Evolutionary conservation across 371 early-diverging fungal species (phyloP).

Genomic region (Mucor saturninus): DNA sequence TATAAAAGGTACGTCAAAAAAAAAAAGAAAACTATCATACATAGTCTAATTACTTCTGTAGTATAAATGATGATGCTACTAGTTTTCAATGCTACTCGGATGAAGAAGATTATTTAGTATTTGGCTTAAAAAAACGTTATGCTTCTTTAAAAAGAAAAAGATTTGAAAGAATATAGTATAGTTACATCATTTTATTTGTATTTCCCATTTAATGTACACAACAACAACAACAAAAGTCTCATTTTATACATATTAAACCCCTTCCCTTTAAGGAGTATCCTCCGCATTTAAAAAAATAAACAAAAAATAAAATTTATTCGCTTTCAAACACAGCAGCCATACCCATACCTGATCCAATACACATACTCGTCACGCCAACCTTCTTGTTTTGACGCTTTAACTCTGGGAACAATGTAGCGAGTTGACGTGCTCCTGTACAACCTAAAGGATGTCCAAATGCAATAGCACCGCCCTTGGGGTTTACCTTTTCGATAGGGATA

Average conservation of each 20-base stretch:
- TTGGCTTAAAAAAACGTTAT: neutral
- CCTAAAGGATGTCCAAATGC: constrained; percentile 64
- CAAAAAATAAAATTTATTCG: constrained; percentile 10
- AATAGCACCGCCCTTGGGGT: constrained; percentile 98
- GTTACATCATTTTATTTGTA: neutral
- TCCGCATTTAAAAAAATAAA: too few relatives aligned
- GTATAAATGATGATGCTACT: neutral
- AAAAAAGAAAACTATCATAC: neutral
- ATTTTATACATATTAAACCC: constrained; percentile 1
- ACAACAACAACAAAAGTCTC: neutral
- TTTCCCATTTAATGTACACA: neutral
- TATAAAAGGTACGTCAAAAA: neutral
- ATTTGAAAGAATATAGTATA: neutral
- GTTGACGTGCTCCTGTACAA: constrained; percentile 96
- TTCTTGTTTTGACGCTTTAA: constrained; percentile 85
- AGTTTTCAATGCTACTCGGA: neutral
- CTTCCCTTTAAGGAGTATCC: too few relatives aligned
- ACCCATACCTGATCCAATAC: constrained; percentile 98
- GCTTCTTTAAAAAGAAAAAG: neutral
- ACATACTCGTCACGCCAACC: constrained; percentile 91
- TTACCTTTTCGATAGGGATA: constrained; percentile 88
- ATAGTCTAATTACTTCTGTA: neutral
- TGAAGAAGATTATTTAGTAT: neutral
- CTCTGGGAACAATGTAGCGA: constrained; percentile 93
- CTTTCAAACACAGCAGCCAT: constrained; percentile 92